A percentile compares a stretch with the other conserved stretches of the same genome.
These are phyloP conservation scores for Jamesozyma rosinii DNA, from an alignment of 805 yeast species.

Conservation along the genomic window DNA sequence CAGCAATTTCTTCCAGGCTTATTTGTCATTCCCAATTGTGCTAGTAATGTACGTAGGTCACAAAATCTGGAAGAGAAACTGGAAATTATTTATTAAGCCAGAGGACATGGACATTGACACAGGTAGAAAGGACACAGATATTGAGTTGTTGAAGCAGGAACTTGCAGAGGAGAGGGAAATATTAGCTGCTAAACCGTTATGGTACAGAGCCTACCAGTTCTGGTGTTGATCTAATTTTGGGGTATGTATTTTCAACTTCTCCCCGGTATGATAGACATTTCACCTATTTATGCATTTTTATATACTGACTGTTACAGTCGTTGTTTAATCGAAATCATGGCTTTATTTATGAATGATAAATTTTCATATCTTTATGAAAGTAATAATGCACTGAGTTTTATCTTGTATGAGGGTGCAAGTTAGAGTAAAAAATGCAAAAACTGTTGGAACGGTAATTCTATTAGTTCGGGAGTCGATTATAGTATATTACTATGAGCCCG, in stretches of 20 bases:
- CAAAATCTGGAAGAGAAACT: slow-evolving; percentile 43
- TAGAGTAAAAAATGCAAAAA: too few relatives aligned
- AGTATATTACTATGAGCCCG: too few relatives aligned
- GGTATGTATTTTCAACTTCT: too few relatives aligned
- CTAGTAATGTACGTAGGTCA: slow-evolving; percentile 48
- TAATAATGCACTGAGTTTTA: too few relatives aligned
- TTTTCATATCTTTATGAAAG: slow-evolving; percentile 1
- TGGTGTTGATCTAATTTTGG: slow-evolving; percentile 42
- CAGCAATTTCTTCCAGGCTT: slow-evolving; percentile 51
- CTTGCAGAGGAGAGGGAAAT: slow-evolving; percentile 43
- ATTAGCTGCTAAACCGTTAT: slow-evolving; percentile 38
- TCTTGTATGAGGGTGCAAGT: too few relatives aligned
- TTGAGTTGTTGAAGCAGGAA: slow-evolving; percentile 44
- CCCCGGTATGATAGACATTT: too few relatives aligned
- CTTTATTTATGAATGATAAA: too few relatives aligned
- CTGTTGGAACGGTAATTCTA: too few relatives aligned
- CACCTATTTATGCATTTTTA: too few relatives aligned
- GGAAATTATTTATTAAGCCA: slow-evolving; percentile 36
- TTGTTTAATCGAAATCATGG: too few relatives aligned
- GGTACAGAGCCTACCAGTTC: slow-evolving; percentile 35
- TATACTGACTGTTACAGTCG: too few relatives aligned
- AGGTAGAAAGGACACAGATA: slow-evolving; percentile 51
- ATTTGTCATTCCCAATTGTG: slow-evolving; percentile 56
- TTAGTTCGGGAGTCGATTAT: too few relatives aligned
- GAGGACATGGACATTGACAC: slow-evolving; percentile 51